Base-by-base conservation (phyloP, 2,329 filamentous ascomycete species). In the Xylariomycetidae sp. region DNA sequence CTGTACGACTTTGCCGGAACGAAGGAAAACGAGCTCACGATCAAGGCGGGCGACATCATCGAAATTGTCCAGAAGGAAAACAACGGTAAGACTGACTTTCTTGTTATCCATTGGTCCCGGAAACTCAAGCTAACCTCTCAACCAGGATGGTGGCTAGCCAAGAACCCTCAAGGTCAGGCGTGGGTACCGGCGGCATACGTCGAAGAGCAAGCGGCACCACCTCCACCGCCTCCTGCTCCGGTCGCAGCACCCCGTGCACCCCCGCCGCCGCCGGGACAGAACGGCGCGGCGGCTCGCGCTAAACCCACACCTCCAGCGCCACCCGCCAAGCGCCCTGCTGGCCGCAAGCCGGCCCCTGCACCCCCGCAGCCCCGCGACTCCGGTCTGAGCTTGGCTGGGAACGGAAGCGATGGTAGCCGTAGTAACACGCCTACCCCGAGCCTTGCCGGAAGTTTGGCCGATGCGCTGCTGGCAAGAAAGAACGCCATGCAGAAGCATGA, bases 91-190 rank as follows among this genome's bases (percentile, higher is more conserved):
- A n/a, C 27, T 8, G n/a, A n/a, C n/a, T n/a, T n/a, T n/a, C n/a
- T n/a, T n/a, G n/a, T n/a, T n/a, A n/a, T n/a, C n/a, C n/a, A n/a
- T 19, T 16, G 29, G 19, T 14, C 24, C 24, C 32, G 6, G 6
- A n/a, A 9, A 15, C 15, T 2, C 5, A 12, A 30, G 37, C 62
- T 69, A 57, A 71, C 45, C 34, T 25, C 19, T 32, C 32, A 24
- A n/a, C n/a, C 47, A 95, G 90, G 92, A 33, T 98, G 92, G 92
- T 96, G 90, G 90, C 71, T 96, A 29, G 92, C 82, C 43, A 90
- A 87, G 67, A 85, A 82, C 42, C 63, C 46, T 5, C 48, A 49
- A 4, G 76, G 76, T n/a, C 86, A 92, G 60, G 92, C 88, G 32
- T 98, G 92, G 92, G 79, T 92, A 3, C 92, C 92, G 0, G 85